phyloP scores from a whole-genome alignment of 1,139 yeast genomes.

The Sugiyamaella sp. region DNA sequence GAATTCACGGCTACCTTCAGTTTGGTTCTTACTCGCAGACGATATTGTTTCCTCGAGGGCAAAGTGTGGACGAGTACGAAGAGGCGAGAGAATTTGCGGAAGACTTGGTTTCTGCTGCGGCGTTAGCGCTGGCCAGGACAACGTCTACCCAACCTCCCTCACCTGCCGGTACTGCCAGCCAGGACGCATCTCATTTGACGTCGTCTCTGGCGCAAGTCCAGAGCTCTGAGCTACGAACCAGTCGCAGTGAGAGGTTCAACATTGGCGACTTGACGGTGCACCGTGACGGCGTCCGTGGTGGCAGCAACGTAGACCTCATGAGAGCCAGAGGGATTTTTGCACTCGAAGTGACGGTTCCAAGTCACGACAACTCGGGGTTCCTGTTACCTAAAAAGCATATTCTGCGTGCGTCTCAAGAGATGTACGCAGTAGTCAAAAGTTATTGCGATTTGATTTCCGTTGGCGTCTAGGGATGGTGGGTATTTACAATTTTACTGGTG shows the following conservation, averaged over 20 bases:
- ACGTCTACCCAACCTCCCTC: not conserved
- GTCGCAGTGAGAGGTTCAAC: not conserved
- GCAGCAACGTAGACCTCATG: constrained; percentile 82
- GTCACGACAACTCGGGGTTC: constrained; percentile 83
- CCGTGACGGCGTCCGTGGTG: constrained; percentile 66
- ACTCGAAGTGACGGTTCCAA: constrained; percentile 55
- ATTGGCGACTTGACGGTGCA: constrained; percentile 56
- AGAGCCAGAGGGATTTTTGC: constrained; percentile 54
- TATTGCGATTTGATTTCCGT: constrained; percentile 14
- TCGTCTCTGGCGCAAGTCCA: not conserved
- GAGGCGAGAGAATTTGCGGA: constrained; percentile 16
- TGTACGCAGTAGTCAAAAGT: constrained; percentile 48
- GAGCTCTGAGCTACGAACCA: not conserved
- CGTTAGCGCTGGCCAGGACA: constrained; percentile 46
- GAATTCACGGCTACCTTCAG: constrained; percentile 69
- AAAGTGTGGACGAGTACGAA: constrained; percentile 10
- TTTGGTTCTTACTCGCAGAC: constrained; percentile 86
- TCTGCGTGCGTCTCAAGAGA: constrained; percentile 75
- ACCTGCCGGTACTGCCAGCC: constrained; percentile 4
- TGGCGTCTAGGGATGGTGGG: not conserved
- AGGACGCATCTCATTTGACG: constrained; percentile 1
- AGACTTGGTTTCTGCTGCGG: constrained; percentile 58
- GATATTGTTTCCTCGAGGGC: constrained; percentile 64
- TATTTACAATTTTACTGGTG: too few species aligned
- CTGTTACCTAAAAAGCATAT: constrained; percentile 72